Evolutionary conservation across 2,329 filamentous ascomycete genomes (phyloP), one percentile per base, ranked within the genome.

Genomic region (Arthrinium phaeospermum): DNA sequence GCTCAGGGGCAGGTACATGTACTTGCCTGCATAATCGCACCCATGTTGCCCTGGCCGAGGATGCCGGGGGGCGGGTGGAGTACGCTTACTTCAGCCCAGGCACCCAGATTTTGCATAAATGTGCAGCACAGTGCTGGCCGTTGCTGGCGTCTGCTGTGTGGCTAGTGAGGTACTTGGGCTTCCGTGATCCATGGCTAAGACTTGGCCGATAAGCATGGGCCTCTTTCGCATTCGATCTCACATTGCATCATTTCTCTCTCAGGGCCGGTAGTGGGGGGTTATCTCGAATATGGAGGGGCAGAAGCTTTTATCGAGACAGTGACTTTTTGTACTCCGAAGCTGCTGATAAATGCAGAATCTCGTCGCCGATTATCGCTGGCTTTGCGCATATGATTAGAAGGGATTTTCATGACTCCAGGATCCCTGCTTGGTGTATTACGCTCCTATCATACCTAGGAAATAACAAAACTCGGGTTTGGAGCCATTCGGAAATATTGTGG

Each of bases 341-440:
- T 70, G 69, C 69, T 70, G 69, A 70, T 70, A 70, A 70, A 70
- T 70, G 69, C 69, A 51, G 27, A 47, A 34, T 34, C n/a, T 22
- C 44, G 67, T 69, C 67, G 45, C 67, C 67, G 67, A 49, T 49
- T 19, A 69, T 69, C 67, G 67, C 67, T 69, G 44, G 57, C 34
- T 34, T 34, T 41, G 30, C 57, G 57, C 57, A 64, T 22, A n/a
- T 8, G 14, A n/a, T 14, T 14, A n/a, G 14, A 22, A 64, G 30
- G 19, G n/a, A 12, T 41, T 64, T 64, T n/a, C 5, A n/a, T 13
- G 22, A 64, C 10, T 64, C 57, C 41, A 8, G 53, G 30, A 61
- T 19, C 41, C 8, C 30, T 12, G 30, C 30, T 1, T 4, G 27
- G 27, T 30, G 27, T 30, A 30, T 30, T 24, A 24, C 24, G 6